Base-by-base conservation (phyloP, 2,329 filamentous ascomycete species). In the Fusarium humuli region DNA sequence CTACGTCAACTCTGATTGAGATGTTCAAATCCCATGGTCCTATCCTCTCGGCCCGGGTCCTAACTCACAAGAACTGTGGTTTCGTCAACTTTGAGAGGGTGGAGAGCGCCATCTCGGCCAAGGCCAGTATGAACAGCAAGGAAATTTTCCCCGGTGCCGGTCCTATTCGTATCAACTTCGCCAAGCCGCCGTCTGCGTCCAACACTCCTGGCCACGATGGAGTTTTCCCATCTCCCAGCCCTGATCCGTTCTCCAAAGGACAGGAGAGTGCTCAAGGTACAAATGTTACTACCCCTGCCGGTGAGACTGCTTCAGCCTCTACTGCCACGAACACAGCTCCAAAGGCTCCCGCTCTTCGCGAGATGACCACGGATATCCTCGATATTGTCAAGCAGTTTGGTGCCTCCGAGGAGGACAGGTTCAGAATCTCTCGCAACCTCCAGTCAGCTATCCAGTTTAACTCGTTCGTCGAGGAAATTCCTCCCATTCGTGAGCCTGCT, bases 21-120 rank as follows among this genome's bases (percentile, higher is more conserved):
- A 97, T 98, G 83, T 99, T 99, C 83, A 93, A 93, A 79, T 88
- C 91, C n/a, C 97, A 96, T 73, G 96, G 96, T 12, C 88, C 92
- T 5, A 97, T 99, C 69, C 87, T 96, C 71, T 98, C 95, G 6
- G 95, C 94, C 29, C 89, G 96, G 70, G 96, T 99, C 7, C 85
- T 99, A 67, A 98, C 96, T 1, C 94, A 99, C 84, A 99, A 99
- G 86, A 98, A 97, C 81, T 99, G 96, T 78, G 96, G 95, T 5
- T 99, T 99, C 75, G 95, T 99, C 78, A 99, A 99, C 81, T 99
- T 97, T 76, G 94, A 98, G 81, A 91, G 89, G 63, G 83, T 96
- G 30, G 94, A 98, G 71, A 97, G 94, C 78, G 96, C 96, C 59
- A 91, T 98, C 41, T 90, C 93, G 65, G 96, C 96, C 18, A 97